A percentile compares a stretch with the other conserved stretches of the same genome.
phyloP scores from a whole-genome alignment of 768 basidiomycete species.

The Austroboletus festivus region DNA sequence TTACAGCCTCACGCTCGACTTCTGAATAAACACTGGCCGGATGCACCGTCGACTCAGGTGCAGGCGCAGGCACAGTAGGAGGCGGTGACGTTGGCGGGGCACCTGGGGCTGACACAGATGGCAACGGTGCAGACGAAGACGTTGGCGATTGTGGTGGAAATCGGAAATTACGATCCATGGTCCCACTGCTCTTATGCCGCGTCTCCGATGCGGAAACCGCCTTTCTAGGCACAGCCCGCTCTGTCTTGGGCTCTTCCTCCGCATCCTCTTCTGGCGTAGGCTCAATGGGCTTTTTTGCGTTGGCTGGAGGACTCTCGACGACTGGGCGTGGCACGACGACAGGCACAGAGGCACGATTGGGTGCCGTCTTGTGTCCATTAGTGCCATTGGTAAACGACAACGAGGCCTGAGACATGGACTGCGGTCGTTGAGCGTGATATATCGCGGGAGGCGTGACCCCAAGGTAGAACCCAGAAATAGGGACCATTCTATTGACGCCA shows the following conservation, averaged over 20 bases:
- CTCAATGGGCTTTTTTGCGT: conserved; percentile 39
- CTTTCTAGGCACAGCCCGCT: conserved; percentile 24
- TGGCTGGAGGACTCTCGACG: conserved; percentile 40
- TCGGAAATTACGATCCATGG: conserved; percentile 76
- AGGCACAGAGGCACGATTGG: conserved; percentile 69
- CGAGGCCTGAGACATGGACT: conserved; percentile 74
- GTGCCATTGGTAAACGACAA: conserved; percentile 38
- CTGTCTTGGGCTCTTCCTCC: conserved; percentile 34
- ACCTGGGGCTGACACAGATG: no score
- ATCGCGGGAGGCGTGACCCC: conserved; percentile 54
- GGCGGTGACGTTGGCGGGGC: conserved; percentile 29
- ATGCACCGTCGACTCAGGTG: conserved; percentile 18
- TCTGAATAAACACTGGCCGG: conserved; percentile 1
- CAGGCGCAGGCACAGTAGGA: conserved; percentile 25
- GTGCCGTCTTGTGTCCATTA: conserved; percentile 33
- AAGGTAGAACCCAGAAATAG: conserved; percentile 81
- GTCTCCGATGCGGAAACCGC: conserved; percentile 10
- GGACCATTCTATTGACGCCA: conserved; percentile 70
- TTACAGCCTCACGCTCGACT: conserved; percentile 16
- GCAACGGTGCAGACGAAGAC: conserved; percentile 28
- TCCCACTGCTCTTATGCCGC: conserved; percentile 54
- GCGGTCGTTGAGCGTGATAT: conserved; percentile 46
- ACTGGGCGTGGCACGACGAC: conserved; percentile 44
- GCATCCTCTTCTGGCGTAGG: conserved; percentile 50
- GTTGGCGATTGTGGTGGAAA: conserved; percentile 48